Conservation (phyloP, 2,329 filamentous ascomycete species). For the Pleochaeta shiraiana region DNA sequence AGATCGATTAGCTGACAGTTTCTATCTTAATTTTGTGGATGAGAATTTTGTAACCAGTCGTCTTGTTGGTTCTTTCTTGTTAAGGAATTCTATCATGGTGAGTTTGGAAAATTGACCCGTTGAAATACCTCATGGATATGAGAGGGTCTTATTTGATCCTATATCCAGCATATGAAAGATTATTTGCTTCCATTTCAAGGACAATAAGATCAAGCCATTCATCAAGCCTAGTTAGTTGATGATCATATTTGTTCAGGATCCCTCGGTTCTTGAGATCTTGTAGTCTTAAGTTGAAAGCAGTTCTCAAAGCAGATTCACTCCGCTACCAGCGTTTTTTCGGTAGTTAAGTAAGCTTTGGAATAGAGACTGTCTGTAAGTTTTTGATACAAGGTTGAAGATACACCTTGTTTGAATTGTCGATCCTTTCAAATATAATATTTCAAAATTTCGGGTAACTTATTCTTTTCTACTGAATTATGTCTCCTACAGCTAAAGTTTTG, state of each 20-base stretch:
- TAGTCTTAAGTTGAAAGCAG: neutral
- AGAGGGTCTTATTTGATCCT: neutral
- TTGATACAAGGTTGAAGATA: neutral
- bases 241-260: neutral
- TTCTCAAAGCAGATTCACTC: neutral
- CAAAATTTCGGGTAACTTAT: neutral
- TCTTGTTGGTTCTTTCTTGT: neutral
- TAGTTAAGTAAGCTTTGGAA: neutral
- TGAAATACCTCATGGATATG: neutral
- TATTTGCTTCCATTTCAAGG: neutral
- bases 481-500: neutral
- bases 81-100: neutral
- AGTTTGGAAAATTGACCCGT: neutral
- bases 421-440: neutral
- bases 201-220: neutral
- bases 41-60: neutral
- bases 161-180: neutral
- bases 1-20: neutral
- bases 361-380: neutral
- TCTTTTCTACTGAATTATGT: neutral
- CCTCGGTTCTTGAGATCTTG: neutral
- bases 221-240: neutral
- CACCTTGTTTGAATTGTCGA: neutral
- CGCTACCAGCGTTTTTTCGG: neutral
- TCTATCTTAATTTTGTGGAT: neutral